phyloP scores from a whole-genome alignment of 306 rosid species.

The Vigna trinervia region DNA sequence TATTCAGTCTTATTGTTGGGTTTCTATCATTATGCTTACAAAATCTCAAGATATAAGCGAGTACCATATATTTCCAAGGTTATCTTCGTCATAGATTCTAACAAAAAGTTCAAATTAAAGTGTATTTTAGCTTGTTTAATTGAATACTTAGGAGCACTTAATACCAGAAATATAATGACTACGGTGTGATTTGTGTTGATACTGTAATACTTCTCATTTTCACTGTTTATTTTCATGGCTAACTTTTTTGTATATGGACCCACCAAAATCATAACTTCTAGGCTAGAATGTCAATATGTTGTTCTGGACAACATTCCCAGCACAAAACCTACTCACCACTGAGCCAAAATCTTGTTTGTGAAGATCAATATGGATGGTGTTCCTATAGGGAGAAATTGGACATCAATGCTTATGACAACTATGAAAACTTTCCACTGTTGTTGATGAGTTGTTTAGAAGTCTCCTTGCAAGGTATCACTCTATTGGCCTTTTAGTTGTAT shows the following conservation, averaged over 20 bases:
- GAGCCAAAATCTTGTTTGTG: constrained; percentile 68
- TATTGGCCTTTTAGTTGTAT: neutral
- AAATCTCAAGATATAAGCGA: constrained; percentile 76
- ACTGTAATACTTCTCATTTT: neutral
- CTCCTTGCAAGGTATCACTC: constrained; percentile 69
- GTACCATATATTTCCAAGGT: constrained; percentile 73
- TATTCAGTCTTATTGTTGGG: too few relatives aligned
- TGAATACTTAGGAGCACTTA: neutral
- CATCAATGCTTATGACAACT: constrained; percentile 75
- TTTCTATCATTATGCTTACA: constrained; percentile 48
- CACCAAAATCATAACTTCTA: constrained; percentile 65
- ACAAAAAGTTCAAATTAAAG: neutral
- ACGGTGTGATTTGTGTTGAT: neutral
- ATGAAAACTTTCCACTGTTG: constrained; percentile 70
- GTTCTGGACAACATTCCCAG: constrained; percentile 48
- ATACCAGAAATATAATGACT: neutral
- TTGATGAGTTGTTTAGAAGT: constrained; percentile 77
- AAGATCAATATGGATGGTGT: constrained; percentile 97
- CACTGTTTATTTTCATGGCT: constrained; percentile 36
- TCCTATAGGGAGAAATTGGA: constrained; percentile 92
- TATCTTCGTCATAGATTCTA: neutral
- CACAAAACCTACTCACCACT: constrained; percentile 43
- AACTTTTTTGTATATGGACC: constrained; percentile 35
- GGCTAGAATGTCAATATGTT: constrained; percentile 40
- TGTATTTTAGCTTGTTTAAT: constrained; percentile 1